Base-by-base conservation (phyloP, 2,329 filamentous ascomycete species). In the Colletotrichum eremochloae region DNA sequence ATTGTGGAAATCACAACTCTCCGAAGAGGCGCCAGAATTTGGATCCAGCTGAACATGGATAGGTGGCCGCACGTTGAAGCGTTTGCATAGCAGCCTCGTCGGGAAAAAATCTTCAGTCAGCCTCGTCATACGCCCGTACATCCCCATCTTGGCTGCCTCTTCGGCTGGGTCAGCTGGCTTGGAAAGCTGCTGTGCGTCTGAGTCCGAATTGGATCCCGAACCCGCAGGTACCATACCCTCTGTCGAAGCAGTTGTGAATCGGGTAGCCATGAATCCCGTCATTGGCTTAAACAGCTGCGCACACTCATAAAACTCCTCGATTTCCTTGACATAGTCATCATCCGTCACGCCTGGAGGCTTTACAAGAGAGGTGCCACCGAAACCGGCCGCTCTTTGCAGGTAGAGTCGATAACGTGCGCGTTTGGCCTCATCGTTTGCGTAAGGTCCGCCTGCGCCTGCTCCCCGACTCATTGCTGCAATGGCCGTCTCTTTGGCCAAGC, bases 61-160 rank as follows among this genome's bases (percentile, higher is more conserved):
- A 0, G 95, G 94, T 11, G 93, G 89, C 72, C 88, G 90, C n/a
- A 98, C 92, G 76, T 95, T 95, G 82, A 99, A 97, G 11, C 96
- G 88, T 80, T 98, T 99, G 83, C 96, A 98, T n/a, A 98, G 83
- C 52, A 99, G 83, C 67, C 95, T 87, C 1, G 92, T 92, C 0
- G 96, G 96, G 76, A 91, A 92, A 81, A 97, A 98, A 5, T 91
- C 88, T 9, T 89, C 81, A 0, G 87, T 85, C 31, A 87, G 90
- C 73, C 96, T 87, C 3, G 96, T 99, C 90, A 98, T 88, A 18
- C 91, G 88, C 1, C 96, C 96, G 82, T 95, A 98, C 95, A 98
- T 97, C 69, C 94, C 95, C 79, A 98, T 84, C 77, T 89, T 93
- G 9, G 96, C 96, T 1, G 96, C 96, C 76, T 94, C 92, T 79